These are phyloP conservation scores for Xerocomellus chrysenteron DNA, from an alignment of 768 basidiomycete genomes.

Conservation along the genomic window DNA sequence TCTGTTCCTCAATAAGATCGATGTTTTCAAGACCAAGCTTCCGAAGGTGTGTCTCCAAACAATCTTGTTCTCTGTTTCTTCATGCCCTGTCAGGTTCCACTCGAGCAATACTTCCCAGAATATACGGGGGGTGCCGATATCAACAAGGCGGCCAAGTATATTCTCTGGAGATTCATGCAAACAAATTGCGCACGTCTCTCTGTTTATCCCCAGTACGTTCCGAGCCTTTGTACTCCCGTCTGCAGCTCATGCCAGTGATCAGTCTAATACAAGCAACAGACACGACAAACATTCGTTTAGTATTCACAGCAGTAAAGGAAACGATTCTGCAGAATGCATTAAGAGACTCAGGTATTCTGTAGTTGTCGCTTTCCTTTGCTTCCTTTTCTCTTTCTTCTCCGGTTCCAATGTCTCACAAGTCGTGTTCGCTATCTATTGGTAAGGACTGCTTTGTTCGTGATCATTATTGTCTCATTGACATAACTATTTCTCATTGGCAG, in stretches of 20 bases:
- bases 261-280: slow-evolving; percentile 89
- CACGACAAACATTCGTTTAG: slow-evolving; percentile 76
- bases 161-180: slow-evolving; percentile 94
- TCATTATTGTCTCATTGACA: background rate
- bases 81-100: slow-evolving; percentile 49
- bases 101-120: slow-evolving; percentile 82
- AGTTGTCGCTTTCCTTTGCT: slow-evolving; percentile 6
- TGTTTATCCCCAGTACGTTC: slow-evolving; percentile 85
- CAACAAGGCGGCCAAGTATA: slow-evolving; percentile 93
- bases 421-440: slow-evolving; percentile 30
- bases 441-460: background rate
- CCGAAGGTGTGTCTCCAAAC: slow-evolving; percentile 39
- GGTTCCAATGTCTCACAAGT: slow-evolving; percentile 8
- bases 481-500: background rate
- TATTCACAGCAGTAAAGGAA: slow-evolving; percentile 89
- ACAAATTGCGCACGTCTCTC: slow-evolving; percentile 80
- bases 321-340: slow-evolving; percentile 90
- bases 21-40: slow-evolving; percentile 74
- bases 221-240: background rate
- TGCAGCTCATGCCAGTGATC: background rate
- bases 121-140: slow-evolving; percentile 88
- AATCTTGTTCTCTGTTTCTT: background rate
- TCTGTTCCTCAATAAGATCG: slow-evolving; percentile 69
- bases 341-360: slow-evolving; percentile 82
- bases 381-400: background rate